Percentiles rank a stretch among this genome's conserved stretches.
Conservation (phyloP, 768 basidiomycete species). For the Fibroporia radiculosa region DNA sequence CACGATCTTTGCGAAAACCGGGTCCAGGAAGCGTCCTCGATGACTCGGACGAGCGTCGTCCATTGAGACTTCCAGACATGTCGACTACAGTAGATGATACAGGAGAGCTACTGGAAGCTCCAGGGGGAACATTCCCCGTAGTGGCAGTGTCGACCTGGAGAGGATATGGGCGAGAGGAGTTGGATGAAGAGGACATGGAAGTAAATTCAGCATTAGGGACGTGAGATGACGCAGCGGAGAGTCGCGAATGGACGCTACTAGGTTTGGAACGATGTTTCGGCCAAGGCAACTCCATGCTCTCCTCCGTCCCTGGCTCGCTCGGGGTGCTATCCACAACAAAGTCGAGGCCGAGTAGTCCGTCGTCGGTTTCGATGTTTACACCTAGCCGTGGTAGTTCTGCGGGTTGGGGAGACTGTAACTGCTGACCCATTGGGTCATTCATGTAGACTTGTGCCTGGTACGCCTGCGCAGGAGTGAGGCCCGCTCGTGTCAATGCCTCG, state of each 20-base stretch:
- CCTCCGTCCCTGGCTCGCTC: constrained; percentile 14
- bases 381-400: constrained; percentile 31
- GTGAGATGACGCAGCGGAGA: constrained; percentile 17
- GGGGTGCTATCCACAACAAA: constrained; percentile 22
- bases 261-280: constrained; percentile 12
- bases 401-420: constrained; percentile 14
- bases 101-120: constrained; percentile 20
- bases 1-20: constrained; percentile 50
- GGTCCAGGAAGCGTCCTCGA: constrained; percentile 49
- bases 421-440: constrained; percentile 32
- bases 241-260: constrained; percentile 18
- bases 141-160: constrained; percentile 53
- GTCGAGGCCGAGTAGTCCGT: constrained; percentile 51
- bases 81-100: constrained; percentile 35
- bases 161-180: constrained; percentile 34
- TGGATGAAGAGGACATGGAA: constrained; percentile 20
- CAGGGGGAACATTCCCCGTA: constrained; percentile 14
- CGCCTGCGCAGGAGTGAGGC: constrained; percentile 70
- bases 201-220: constrained; percentile 14
- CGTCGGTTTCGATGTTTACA: constrained; percentile 44
- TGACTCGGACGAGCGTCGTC: constrained; percentile 66
- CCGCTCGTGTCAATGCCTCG: constrained; percentile 38
- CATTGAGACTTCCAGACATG: constrained; percentile 22
- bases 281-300: constrained; percentile 15
- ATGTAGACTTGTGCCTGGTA: constrained; percentile 72